Evolutionary conservation across 75 land plant genomes (phyloP).

Genomic region (Larix kaempferi): DNA sequence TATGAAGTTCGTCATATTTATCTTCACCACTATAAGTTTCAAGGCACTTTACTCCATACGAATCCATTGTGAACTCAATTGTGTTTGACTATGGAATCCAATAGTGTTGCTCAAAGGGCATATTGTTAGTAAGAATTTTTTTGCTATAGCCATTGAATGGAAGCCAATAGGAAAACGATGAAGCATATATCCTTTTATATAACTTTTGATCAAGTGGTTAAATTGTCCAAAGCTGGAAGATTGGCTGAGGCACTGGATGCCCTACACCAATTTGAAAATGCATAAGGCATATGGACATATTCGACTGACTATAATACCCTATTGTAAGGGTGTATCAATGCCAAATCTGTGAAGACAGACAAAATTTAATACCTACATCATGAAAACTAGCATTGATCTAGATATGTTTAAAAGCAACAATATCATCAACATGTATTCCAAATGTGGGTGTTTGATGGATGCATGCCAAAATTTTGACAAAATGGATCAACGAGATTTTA

Average conservation of each 20-base stretch:
- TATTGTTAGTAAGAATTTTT: no score
- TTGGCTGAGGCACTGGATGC: conserved; percentile 14
- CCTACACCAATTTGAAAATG: conserved; percentile 8
- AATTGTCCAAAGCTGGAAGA: conserved; percentile 1
- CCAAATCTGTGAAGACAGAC: conserved; percentile 13
- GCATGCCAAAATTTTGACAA: conserved; percentile 25
- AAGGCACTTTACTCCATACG: no score
- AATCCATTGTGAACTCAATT: no score
- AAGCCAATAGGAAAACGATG: neutral
- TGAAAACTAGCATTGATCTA: neutral
- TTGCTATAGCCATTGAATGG: neutral
- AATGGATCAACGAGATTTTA: conserved; percentile 15
- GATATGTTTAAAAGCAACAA: conserved; percentile 20
- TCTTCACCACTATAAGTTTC: no score
- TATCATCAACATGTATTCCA: conserved; percentile 24
- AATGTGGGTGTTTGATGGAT: conserved; percentile 8
- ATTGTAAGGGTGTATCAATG: conserved; percentile 25
- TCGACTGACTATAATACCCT: conserved; percentile 13
- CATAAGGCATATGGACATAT: conserved; percentile 17
- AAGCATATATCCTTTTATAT: neutral
- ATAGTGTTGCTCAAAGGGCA: no score
- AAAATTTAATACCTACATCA: conserved; percentile 21
- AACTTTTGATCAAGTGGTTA: neutral
- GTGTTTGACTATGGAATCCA: no score
- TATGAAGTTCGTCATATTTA: no score